Conservation (phyloP, 805 yeast species). For the Geotrichum ghanense region DNA sequence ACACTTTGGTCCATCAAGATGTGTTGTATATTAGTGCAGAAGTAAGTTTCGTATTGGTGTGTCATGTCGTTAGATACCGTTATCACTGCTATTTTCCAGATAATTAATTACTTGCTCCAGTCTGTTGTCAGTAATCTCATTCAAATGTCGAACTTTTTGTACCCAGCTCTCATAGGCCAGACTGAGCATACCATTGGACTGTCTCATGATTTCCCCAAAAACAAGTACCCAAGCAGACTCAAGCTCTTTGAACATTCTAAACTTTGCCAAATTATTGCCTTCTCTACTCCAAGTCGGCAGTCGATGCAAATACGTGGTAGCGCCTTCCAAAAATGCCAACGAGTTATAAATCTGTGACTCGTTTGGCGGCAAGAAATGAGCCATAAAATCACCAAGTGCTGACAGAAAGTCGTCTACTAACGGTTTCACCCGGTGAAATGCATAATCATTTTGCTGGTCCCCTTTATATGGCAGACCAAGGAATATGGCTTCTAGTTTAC, state of each 20-base stretch:
- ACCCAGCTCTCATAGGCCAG: constrained; percentile 31
- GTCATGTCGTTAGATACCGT: too few relatives aligned
- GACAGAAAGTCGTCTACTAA: constrained; percentile 55
- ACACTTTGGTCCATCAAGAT: too few relatives aligned
- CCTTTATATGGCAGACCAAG: constrained; percentile 63
- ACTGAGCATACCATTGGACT: constrained; percentile 27
- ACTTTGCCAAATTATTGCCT: constrained; percentile 31
- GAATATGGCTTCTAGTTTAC: constrained; percentile 33
- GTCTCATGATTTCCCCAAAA: constrained; percentile 28
- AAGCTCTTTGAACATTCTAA: constrained; percentile 49
- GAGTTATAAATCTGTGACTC: constrained; percentile 44
- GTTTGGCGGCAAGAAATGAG: constrained; percentile 61
- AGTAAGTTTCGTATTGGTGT: too few relatives aligned
- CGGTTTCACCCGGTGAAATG: constrained; percentile 62
- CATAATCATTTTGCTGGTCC: constrained; percentile 61
- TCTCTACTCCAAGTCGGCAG: constrained; percentile 54
- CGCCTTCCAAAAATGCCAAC: constrained; percentile 49
- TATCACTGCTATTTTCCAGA: constrained; percentile 14
- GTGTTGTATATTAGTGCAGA: too few relatives aligned
- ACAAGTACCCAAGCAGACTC: constrained; percentile 45
- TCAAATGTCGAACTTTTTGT: constrained; percentile 33
- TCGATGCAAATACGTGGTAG: constrained; percentile 47
- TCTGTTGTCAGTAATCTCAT: constrained; percentile 30
- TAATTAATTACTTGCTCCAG: constrained; percentile 35
- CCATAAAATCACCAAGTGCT: constrained; percentile 63